These are phyloP conservation scores for Vigna mungo DNA, from an alignment of 306 rosid genomes.

Conservation along the genomic window DNA sequence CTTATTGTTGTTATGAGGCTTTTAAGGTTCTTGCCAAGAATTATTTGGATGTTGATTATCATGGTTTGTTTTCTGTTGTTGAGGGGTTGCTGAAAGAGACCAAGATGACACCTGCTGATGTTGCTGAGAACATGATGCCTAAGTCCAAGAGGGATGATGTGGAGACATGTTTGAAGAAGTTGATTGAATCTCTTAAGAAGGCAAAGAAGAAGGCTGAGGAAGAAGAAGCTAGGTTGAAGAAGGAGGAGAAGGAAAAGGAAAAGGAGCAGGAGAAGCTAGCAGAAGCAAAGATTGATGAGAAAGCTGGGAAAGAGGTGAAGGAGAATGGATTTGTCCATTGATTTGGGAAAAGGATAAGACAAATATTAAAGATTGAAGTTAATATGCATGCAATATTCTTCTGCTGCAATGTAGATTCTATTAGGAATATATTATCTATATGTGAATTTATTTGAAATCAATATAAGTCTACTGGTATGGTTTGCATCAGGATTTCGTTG, in stretches of 20 bases:
- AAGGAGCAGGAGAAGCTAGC: neutral
- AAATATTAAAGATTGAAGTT: neutral
- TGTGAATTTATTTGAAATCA: neutral
- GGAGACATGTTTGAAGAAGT: neutral
- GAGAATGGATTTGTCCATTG: conserved; percentile 8
- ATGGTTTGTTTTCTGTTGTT: neutral
- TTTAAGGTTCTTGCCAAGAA: conserved; percentile 23
- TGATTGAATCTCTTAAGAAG: conserved; percentile 15
- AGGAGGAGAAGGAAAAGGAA: neutral
- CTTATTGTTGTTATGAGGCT: conserved; percentile 14
- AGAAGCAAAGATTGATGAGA: neutral
- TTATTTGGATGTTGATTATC: conserved; percentile 5
- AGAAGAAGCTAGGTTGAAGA: neutral
- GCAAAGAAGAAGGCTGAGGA: neutral
- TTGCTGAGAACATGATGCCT: conserved; percentile 21
- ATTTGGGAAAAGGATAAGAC: neutral
- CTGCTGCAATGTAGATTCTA: neutral
- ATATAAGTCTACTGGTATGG: neutral
- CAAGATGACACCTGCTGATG: conserved; percentile 19
- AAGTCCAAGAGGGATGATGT: neutral
- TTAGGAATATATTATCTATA: neutral
- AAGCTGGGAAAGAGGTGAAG: conserved; percentile 7
- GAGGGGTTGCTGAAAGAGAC: conserved; percentile 15
- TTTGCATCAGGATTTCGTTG: neutral
- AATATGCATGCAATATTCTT: neutral